Conservation (phyloP, 805 yeast species). For the Candida dendrica region DNA sequence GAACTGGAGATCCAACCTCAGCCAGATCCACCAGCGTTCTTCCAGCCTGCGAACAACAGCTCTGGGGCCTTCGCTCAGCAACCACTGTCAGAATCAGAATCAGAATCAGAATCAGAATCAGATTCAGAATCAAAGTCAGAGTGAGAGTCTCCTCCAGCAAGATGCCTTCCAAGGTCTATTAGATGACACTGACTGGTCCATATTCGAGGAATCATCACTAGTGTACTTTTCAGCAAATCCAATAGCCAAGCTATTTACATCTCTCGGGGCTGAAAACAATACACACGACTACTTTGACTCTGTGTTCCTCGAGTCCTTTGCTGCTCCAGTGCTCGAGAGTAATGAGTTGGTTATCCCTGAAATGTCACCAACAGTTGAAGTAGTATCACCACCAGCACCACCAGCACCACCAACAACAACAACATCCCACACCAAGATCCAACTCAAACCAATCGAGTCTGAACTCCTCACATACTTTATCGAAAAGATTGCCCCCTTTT, state of each 20-base stretch:
- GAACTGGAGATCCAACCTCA: background rate
- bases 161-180: background rate
- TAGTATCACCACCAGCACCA: too few species aligned
- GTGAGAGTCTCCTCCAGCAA: too few species aligned
- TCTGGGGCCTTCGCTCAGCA: too few species aligned
- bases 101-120: too few species aligned
- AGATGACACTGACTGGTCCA: background rate
- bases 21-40: background rate
- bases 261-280: background rate
- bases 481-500: constrained; percentile 28
- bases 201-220: background rate
- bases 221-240: background rate
- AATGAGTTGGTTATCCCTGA: too few species aligned
- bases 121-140: too few species aligned
- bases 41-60: background rate
- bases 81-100: too few species aligned
- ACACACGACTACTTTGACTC: constrained; percentile 12
- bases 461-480: constrained; percentile 26
- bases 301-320: constrained; percentile 14
- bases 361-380: too few species aligned
- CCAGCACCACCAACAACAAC: too few species aligned
- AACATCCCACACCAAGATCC: background rate
- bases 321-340: constrained; percentile 6
- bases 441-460: constrained; percentile 9
- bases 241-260: constrained; percentile 1